Conservation (phyloP, 805 yeast genomes). For the Yarrowia yakushimensis region DNA sequence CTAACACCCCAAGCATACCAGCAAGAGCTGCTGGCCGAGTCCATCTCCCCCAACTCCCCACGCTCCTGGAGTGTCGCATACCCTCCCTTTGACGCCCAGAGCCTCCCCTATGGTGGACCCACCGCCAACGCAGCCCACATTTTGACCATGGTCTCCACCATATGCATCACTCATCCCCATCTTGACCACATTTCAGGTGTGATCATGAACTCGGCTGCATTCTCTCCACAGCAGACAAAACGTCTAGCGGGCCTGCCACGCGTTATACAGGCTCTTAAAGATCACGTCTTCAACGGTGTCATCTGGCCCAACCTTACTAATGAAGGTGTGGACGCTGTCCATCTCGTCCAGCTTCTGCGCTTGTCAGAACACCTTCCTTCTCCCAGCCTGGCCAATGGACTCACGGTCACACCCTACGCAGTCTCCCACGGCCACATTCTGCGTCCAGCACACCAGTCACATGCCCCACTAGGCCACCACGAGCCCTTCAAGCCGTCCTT, state of each 20-base stretch:
- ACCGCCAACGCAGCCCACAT: constrained; percentile 7
- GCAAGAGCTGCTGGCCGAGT: neutral
- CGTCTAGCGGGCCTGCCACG: constrained; percentile 50
- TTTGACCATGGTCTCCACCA: constrained; percentile 25
- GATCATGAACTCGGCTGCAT: constrained; percentile 66
- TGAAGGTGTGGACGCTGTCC: constrained; percentile 29
- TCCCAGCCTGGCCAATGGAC: constrained; percentile 26
- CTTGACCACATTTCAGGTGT: constrained; percentile 73
- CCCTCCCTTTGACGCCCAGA: neutral
- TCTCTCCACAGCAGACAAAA: constrained; percentile 40
- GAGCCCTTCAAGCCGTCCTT: constrained; percentile 18
- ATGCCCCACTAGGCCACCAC: neutral
- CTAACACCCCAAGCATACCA: neutral
- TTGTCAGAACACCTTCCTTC: constrained; percentile 8
- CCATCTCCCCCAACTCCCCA: neutral
- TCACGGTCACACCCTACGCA: constrained; percentile 29
- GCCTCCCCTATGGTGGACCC: constrained; percentile 5
- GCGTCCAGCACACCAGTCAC: constrained; percentile 13
- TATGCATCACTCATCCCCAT: constrained; percentile 72
- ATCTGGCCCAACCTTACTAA: constrained; percentile 74
- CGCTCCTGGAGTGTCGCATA: constrained; percentile 7
- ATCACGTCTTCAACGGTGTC: constrained; percentile 63
- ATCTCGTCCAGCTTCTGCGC: constrained; percentile 26
- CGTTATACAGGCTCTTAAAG: constrained; percentile 52
- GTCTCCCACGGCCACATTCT: constrained; percentile 34